Percentiles rank a stretch among this genome's conserved stretches.
Conservation (phyloP, 139 green algal species). For the Haematococcus lacustris region DNA sequence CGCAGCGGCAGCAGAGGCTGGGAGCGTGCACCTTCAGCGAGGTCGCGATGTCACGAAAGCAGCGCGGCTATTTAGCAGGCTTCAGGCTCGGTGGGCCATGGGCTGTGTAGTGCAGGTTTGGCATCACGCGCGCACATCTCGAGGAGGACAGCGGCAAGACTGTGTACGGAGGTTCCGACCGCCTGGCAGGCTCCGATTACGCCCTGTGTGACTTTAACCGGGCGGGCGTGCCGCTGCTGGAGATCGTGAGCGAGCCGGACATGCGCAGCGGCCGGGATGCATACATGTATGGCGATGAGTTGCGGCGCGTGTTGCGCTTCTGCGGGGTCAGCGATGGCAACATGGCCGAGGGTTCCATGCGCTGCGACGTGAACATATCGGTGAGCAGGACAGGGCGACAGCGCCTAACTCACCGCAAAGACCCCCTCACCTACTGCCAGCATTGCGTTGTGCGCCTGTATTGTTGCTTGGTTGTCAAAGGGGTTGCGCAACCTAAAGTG, state of each 20-base stretch:
- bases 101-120: too few species aligned
- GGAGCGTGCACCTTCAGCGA: too few species aligned
- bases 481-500: too few species aligned
- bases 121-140: slow-evolving; percentile 75
- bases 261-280: slow-evolving; percentile 82
- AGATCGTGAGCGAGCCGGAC: slow-evolving; percentile 95
- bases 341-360: slow-evolving; percentile 84
- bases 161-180: slow-evolving; percentile 62
- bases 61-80: too few species aligned
- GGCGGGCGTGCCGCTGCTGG: slow-evolving; percentile 67
- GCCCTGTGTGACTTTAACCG: slow-evolving; percentile 89
- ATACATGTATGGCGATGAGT: slow-evolving; percentile 83
- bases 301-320: slow-evolving; percentile 81
- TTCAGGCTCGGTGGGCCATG: too few species aligned
- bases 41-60: too few species aligned
- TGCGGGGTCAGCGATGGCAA: slow-evolving; percentile 84
- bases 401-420: too few species aligned
- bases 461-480: too few species aligned
- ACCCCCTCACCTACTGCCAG: too few species aligned
- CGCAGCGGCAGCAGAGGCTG: too few species aligned
- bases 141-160: slow-evolving; percentile 97
- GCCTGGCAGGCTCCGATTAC: slow-evolving; percentile 57
- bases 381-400: slow-evolving; percentile 17
- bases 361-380: slow-evolving; percentile 89
- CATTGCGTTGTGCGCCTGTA: too few species aligned